Conservation (phyloP, 2,329 filamentous ascomycete genomes). For the Arthrinium phaeospermum region DNA sequence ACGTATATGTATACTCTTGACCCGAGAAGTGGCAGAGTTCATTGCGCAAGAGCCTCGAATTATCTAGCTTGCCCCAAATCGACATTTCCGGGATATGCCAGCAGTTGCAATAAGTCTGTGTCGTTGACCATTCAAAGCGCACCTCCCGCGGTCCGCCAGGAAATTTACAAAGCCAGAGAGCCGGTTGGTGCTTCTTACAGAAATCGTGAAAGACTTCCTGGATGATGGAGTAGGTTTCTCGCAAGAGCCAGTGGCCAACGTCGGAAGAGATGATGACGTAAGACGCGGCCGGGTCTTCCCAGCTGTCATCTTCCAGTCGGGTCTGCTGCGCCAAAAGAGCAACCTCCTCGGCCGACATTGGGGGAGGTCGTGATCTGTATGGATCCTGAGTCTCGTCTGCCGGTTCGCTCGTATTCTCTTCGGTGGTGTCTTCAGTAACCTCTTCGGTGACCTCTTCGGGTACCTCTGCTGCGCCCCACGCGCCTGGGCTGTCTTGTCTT, state of each 20-base stretch:
- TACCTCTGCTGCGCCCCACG: too few relatives aligned
- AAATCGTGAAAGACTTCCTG: not conserved
- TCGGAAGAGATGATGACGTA: not conserved
- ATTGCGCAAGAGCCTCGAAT: not conserved
- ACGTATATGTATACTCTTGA: not conserved
- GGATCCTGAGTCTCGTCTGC: too few relatives aligned
- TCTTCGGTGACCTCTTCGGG: too few relatives aligned
- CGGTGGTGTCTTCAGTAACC: too few relatives aligned
- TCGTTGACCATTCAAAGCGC: not conserved
- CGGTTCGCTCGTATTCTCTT: not conserved
- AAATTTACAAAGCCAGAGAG: fast-evolving
- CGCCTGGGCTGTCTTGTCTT: too few relatives aligned
- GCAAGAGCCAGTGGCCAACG: not conserved
- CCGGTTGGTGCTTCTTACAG: not conserved
- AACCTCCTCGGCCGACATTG: not conserved
- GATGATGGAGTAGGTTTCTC: not conserved
- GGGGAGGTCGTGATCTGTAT: too few relatives aligned
- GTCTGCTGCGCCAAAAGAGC: not conserved
- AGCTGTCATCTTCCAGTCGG: not conserved
- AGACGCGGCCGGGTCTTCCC: not conserved
- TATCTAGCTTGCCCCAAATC: not conserved
- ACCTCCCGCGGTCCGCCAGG: not conserved
- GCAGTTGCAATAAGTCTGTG: too few relatives aligned
- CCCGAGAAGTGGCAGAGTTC: not conserved
- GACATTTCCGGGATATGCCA: not conserved